Conservation (phyloP, 495 filamentous ascomycete species). For the Penicillium canescens region DNA sequence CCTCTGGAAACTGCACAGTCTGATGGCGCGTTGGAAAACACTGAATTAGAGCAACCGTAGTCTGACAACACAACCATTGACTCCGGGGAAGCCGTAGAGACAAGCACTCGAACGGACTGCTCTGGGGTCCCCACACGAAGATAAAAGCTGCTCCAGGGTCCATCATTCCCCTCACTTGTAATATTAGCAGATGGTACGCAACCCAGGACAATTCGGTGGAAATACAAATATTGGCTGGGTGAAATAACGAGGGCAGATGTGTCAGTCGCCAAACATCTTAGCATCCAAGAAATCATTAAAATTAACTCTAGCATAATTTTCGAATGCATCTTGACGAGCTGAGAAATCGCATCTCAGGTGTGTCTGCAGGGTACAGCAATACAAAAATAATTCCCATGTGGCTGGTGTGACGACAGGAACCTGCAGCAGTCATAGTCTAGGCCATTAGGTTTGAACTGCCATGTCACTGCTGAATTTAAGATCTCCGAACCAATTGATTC, state of each 20-base stretch:
- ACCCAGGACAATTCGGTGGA: background rate
- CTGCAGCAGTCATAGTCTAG: background rate
- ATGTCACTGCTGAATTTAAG: constrained; percentile 9
- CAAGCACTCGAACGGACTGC: constrained; percentile 17
- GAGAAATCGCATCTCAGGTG: background rate
- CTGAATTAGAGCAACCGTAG: constrained; percentile 20
- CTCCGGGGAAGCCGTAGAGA: constrained; percentile 24
- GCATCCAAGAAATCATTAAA: constrained; percentile 1
- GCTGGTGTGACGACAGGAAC: constrained; percentile 10
- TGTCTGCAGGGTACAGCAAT: background rate
- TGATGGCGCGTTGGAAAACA: constrained; percentile 13
- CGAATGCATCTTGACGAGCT: constrained; percentile 3
- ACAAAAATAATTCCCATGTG: constrained; percentile 2
- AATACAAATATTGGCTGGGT: constrained; percentile 23
- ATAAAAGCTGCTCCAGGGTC: constrained; percentile 24
- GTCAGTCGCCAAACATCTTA: constrained; percentile 1
- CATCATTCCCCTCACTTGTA: constrained; percentile 23
- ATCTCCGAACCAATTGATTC: constrained; percentile 1
- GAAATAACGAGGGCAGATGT: constrained; percentile 15
- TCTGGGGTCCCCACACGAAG: constrained; percentile 17
- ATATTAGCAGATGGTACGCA: background rate
- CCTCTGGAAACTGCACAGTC: constrained; percentile 21
- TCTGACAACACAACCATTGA: constrained; percentile 23
- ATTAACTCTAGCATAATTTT: background rate
- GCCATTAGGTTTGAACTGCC: constrained; percentile 3